Conservation (phyloP, 805 yeast genomes). For the Brettanomyces anomalus region DNA sequence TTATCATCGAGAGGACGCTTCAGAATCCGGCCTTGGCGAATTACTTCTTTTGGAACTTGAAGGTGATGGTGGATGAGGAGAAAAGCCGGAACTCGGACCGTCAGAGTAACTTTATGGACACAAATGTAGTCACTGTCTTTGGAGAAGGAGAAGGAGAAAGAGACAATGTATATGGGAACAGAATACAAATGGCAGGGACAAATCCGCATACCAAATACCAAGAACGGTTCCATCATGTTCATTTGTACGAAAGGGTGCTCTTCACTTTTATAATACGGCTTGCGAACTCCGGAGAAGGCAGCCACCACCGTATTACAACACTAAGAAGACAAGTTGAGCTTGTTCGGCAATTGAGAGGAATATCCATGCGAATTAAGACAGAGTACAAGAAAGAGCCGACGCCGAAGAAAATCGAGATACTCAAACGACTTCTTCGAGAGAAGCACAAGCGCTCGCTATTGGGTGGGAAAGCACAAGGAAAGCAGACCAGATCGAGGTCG, state of each 20-base stretch:
- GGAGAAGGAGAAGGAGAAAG: conserved; percentile 7
- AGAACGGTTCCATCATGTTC: conserved; percentile 3
- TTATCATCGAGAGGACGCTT: conserved; percentile 64
- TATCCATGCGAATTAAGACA: conserved; percentile 55
- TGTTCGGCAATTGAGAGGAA: conserved; percentile 51
- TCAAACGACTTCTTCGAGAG: conserved; percentile 51
- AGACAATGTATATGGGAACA: conserved; percentile 3
- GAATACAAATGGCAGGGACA: conserved; percentile 2
- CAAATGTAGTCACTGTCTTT: neutral
- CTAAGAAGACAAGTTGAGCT: conserved; percentile 52
- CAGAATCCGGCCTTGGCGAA: conserved; percentile 63
- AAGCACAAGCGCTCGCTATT: conserved; percentile 29
- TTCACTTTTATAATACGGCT: conserved; percentile 21
- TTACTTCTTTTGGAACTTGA: conserved; percentile 85
- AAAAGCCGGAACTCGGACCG: conserved; percentile 6
- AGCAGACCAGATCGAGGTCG: neutral
- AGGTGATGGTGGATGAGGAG: conserved; percentile 76
- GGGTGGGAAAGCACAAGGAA: conserved; percentile 6
- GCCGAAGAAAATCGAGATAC: conserved; percentile 59
- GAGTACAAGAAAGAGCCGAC: conserved; percentile 62
- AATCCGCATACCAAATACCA: conserved; percentile 1
- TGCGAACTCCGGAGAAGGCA: conserved; percentile 15
- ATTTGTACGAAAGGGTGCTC: conserved; percentile 20
- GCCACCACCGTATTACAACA: conserved; percentile 21
- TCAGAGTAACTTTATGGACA: neutral